Percentiles rank a stretch among this genome's conserved stretches.
Evolutionary conservation across 2,329 filamentous ascomycete genomes (phyloP).

Genomic region (Calonectria pteridis): DNA sequence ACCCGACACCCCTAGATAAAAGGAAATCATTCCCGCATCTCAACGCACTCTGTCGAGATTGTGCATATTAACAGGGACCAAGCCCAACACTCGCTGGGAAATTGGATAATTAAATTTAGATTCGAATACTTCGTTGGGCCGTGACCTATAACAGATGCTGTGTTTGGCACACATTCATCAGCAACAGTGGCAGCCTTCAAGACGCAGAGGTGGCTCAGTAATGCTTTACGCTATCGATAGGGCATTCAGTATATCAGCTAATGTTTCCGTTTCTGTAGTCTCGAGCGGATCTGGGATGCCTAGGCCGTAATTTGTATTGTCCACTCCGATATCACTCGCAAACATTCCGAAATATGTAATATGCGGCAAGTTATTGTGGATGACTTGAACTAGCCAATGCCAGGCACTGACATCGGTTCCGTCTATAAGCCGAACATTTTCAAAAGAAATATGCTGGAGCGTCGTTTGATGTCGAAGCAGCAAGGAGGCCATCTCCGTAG

Average conservation of each 20-base stretch:
- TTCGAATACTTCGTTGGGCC: background rate
- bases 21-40: too few species aligned
- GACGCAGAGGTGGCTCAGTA: background rate
- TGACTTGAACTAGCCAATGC: background rate
- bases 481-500: background rate
- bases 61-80: too few species aligned
- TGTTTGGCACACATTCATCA: background rate
- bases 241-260: background rate
- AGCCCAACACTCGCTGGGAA: too few species aligned
- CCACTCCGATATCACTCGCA: background rate
- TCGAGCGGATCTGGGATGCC: background rate
- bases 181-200: background rate
- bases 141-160: background rate
- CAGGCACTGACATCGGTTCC: background rate
- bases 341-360: slow-evolving; percentile 2
- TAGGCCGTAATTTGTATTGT: background rate
- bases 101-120: too few species aligned
- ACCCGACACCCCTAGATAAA: too few species aligned
- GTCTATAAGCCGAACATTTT: background rate
- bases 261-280: background rate
- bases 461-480: background rate
- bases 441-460: background rate
- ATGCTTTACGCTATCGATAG: background rate
- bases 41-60: too few species aligned
- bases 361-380: background rate